These are phyloP conservation scores for Podospora pseudoanserina DNA, from an alignment of 495 filamentous ascomycete species.

Conservation along the genomic window DNA sequence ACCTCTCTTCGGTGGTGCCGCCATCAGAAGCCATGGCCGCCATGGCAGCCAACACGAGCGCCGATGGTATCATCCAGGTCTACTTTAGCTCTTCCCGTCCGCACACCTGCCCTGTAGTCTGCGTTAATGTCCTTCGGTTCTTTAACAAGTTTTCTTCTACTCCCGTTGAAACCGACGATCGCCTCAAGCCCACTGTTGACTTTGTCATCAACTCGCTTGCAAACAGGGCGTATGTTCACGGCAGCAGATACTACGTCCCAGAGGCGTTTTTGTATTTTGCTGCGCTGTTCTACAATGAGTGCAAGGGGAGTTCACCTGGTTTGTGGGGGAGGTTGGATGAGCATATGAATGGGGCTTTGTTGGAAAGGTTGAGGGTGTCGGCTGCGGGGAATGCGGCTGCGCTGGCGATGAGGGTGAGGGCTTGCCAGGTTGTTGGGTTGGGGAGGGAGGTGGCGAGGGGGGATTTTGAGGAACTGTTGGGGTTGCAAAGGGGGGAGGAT, in stretches of 20 bases:
- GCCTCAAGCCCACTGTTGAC: neutral
- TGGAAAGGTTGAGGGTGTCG: neutral
- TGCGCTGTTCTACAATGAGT: constrained; percentile 17
- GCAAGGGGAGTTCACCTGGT: constrained; percentile 5
- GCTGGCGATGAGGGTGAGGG: constrained; percentile 6
- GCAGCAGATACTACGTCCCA: constrained; percentile 19
- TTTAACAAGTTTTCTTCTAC: constrained; percentile 19
- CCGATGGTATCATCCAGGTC: constrained; percentile 23
- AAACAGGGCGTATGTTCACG: constrained; percentile 19
- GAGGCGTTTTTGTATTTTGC: constrained; percentile 25
- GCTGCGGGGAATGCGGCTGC: neutral
- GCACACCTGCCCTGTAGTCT: constrained; percentile 15
- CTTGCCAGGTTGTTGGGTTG: constrained; percentile 1
- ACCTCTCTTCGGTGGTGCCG: neutral
- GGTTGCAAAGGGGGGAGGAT: constrained; percentile 3
- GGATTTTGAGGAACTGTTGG: constrained; percentile 1
- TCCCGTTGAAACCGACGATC: neutral
- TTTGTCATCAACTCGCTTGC: constrained; percentile 1
- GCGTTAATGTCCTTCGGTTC: constrained; percentile 25
- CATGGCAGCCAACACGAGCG: constrained; percentile 18
- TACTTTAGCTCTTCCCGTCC: constrained; percentile 22
- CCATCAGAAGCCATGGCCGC: neutral
- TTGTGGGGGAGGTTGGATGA: constrained; percentile 1
- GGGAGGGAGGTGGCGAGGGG: neutral
- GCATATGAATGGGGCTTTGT: neutral